Percentiles rank a stretch among this genome's conserved stretches.
Evolutionary conservation across 306 rosid genomes (phyloP).

Genomic region (Cucurbita pepo): DNA sequence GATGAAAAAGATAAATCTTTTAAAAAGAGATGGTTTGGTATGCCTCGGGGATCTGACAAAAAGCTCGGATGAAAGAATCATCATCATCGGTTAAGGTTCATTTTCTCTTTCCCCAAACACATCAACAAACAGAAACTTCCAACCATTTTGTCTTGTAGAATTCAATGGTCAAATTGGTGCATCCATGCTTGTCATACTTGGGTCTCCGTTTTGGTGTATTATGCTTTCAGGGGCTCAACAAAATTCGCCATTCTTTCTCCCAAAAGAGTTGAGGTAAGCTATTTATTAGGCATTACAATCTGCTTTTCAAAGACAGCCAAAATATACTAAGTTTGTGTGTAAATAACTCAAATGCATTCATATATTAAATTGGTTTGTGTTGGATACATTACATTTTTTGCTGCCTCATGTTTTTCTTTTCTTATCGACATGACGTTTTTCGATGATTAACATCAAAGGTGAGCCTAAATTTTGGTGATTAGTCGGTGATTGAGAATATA

Average conservation of each 20-base stretch:
- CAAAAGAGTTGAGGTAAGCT: conserved; percentile 25
- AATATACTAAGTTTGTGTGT: conserved; percentile 18
- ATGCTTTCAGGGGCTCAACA: conserved; percentile 13
- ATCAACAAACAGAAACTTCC: not conserved
- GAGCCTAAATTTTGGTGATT: not conserved
- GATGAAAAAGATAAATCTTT: conserved; percentile 77
- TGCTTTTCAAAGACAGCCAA: conserved; percentile 13
- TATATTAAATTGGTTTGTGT: not conserved
- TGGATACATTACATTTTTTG: not conserved
- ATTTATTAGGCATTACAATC: conserved; percentile 15
- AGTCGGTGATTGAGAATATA: not conserved
- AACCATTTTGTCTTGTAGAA: not conserved
- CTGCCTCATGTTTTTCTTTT: not conserved
- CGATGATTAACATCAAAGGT: too few relatives aligned
- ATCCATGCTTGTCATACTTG: conserved; percentile 1
- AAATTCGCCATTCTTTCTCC: conserved; percentile 17
- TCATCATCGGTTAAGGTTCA: not conserved
- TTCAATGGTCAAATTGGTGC: not conserved
- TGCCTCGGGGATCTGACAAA: conserved; percentile 56
- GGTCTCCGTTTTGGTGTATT: conserved; percentile 14
- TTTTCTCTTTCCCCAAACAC: not conserved
- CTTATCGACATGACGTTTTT: not conserved
- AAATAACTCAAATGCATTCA: conserved; percentile 8
- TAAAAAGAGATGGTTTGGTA: conserved; percentile 93
- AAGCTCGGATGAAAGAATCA: conserved; percentile 22